phyloP scores from a whole-genome alignment of 805 yeast genomes.

The Lipomyces yamanashiensis region DNA sequence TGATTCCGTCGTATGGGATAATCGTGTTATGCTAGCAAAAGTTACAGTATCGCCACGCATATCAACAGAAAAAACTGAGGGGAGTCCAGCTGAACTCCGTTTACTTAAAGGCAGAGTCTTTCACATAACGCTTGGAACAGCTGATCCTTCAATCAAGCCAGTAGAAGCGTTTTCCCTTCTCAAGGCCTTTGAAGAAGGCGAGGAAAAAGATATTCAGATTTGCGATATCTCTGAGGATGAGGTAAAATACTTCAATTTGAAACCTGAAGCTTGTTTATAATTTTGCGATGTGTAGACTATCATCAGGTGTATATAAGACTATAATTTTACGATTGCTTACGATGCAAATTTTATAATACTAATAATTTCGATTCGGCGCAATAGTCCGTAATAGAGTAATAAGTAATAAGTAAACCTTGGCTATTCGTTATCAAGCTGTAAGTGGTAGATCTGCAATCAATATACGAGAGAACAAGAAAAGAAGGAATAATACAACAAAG shows the following conservation, averaged over 20 bases:
- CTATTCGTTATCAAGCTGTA: no score
- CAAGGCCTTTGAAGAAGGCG: background rate
- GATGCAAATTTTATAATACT: no score
- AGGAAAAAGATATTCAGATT: background rate
- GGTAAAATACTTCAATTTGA: background rate
- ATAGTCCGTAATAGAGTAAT: no score
- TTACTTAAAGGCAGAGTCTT: constrained; percentile 52
- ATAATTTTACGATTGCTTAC: no score
- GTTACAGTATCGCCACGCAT: constrained; percentile 53
- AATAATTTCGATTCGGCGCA: no score
- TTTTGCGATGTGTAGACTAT: no score
- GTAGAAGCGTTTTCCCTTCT: constrained; percentile 53
- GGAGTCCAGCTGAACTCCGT: constrained; percentile 11
- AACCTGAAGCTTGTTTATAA: constrained; percentile 1
- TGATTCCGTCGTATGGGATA: constrained; percentile 15
- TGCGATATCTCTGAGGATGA: constrained; percentile 12
- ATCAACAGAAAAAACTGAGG: constrained; percentile 55
- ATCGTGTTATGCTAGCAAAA: constrained; percentile 44
- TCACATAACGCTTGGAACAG: constrained; percentile 78
- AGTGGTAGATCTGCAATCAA: no score
- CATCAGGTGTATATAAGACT: background rate
- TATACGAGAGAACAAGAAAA: no score
- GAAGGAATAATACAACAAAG: no score
- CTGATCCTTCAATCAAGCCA: constrained; percentile 52
- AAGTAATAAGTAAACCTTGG: no score